Conservation (phyloP, 2,329 filamentous ascomycete genomes). For the Endoconidiophora polonica region DNA sequence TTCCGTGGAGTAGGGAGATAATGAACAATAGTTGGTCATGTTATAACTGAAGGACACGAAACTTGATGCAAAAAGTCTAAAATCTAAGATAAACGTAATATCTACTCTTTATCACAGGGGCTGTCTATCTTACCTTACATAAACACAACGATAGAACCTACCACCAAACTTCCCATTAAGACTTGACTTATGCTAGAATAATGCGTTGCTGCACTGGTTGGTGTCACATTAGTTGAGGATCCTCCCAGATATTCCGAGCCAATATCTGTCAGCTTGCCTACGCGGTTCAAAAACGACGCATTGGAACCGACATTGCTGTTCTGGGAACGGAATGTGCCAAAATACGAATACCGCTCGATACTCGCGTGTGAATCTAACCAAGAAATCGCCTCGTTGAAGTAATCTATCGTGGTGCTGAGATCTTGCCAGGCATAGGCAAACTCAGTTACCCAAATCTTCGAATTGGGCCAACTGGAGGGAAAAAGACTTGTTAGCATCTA, state of each 20-base stretch:
- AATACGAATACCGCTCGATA: slow-evolving; percentile 56
- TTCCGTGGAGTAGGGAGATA: no score
- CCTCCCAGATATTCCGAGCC: slow-evolving; percentile 61
- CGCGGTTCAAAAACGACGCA: slow-evolving; percentile 49
- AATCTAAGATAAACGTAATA: no score
- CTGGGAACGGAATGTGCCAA: slow-evolving; percentile 54
- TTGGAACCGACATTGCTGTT: slow-evolving; percentile 62
- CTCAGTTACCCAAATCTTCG: slow-evolving; percentile 63
- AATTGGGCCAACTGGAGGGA: slow-evolving; percentile 35
- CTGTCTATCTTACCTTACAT: no score
- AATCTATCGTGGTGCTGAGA: slow-evolving; percentile 40
- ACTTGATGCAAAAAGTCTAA: no score
- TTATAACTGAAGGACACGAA: no score
- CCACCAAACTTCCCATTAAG: no score
- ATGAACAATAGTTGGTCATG: no score
- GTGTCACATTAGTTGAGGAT: slow-evolving; percentile 26
- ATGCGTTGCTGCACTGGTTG: not conserved
- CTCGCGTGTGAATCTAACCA: slow-evolving; percentile 44
- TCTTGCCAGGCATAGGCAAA: slow-evolving; percentile 46
- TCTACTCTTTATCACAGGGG: no score
- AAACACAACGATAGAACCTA: no score
- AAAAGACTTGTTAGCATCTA: not conserved
- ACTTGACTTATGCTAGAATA: no score
- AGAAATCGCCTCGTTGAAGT: slow-evolving; percentile 49
- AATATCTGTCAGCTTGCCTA: slow-evolving; percentile 56